A percentile compares a stretch with the other conserved stretches of the same genome.
Conservation (phyloP, 1,139 yeast species). For the Geotrichum carabidarum region DNA sequence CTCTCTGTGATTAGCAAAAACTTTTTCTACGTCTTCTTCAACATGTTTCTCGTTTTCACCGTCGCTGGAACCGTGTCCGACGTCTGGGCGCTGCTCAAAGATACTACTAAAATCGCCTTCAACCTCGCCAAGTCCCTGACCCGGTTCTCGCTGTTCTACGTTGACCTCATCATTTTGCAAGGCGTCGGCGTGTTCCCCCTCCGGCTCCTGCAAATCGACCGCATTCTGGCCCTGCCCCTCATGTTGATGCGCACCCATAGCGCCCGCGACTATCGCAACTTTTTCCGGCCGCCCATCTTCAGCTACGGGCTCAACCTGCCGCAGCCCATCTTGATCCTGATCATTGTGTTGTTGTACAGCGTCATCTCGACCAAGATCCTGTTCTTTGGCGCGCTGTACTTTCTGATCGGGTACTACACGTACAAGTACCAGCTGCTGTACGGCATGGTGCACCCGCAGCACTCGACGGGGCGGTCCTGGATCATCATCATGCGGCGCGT, state of each 20-base stretch:
- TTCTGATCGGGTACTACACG: constrained; percentile 67
- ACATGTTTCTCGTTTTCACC: constrained; percentile 77
- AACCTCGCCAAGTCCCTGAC: constrained; percentile 68
- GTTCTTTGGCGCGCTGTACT: constrained; percentile 67
- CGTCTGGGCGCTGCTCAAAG: constrained; percentile 62
- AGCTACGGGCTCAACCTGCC: constrained; percentile 79
- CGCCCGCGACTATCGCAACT: constrained; percentile 63
- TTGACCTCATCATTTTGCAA: constrained; percentile 73
- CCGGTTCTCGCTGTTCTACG: constrained; percentile 70
- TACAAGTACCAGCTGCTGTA: constrained; percentile 76
- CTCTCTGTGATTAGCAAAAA: constrained; percentile 75
- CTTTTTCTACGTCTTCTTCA: constrained; percentile 77
- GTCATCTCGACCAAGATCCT: constrained; percentile 72
- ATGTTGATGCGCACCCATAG: constrained; percentile 55
- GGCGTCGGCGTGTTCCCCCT: constrained; percentile 84
- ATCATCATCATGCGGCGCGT: constrained; percentile 72
- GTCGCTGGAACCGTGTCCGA: constrained; percentile 69
- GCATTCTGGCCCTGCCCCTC: constrained; percentile 55
- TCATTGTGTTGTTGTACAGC: constrained; percentile 71
- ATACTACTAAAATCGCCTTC: constrained; percentile 74
- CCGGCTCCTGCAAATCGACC: constrained; percentile 63
- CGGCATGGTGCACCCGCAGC: constrained; percentile 81
- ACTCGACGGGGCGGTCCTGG: constrained; percentile 87
- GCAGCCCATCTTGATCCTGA: constrained; percentile 68
- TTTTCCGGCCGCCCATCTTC: constrained; percentile 71